Evolutionary conservation across 148 eudicot species (phyloP).

Genomic region (Arctostaphylos glauca): DNA sequence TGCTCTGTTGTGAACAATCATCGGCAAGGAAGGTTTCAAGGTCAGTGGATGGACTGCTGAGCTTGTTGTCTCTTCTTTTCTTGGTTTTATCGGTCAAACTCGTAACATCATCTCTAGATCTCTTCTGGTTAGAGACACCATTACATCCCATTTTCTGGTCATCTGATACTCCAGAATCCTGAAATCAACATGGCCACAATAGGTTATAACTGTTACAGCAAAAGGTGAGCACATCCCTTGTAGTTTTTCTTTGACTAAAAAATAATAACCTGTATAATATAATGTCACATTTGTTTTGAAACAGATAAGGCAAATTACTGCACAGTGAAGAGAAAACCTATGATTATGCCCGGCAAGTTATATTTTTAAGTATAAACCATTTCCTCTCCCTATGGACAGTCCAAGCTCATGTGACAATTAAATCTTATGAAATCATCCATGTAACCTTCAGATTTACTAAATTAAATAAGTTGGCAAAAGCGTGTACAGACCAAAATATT

Average conservation of each 20-base stretch:
- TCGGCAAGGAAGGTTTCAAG: constrained; percentile 4
- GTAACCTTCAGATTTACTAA: not conserved
- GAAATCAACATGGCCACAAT: constrained; percentile 15
- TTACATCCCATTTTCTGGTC: constrained; percentile 14
- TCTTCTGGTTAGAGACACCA: constrained; percentile 30
- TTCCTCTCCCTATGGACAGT: not conserved
- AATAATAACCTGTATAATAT: not conserved
- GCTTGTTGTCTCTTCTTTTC: constrained; percentile 25
- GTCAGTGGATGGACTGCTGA: constrained; percentile 21
- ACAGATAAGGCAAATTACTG: not conserved
- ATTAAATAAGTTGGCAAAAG: not conserved
- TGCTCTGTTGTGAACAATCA: constrained; percentile 17
- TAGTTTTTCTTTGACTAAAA: not conserved
- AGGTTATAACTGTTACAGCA: not conserved
- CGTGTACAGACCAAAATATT: not conserved
- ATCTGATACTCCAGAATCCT: constrained; percentile 36
- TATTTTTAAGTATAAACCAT: not conserved
- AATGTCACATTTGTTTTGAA: constrained; percentile 1
- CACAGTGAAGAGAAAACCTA: not conserved
- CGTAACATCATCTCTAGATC: constrained; percentile 29
- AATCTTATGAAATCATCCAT: not conserved
- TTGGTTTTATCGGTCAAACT: constrained; percentile 18
- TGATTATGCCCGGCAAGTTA: not conserved
- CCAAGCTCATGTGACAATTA: not conserved
- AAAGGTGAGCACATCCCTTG: not conserved